Percentiles rank a stretch among this genome's conserved stretches.
Evolutionary conservation across 176 grass and related monocot species (phyloP).

Genomic region (Otatea glauca): DNA sequence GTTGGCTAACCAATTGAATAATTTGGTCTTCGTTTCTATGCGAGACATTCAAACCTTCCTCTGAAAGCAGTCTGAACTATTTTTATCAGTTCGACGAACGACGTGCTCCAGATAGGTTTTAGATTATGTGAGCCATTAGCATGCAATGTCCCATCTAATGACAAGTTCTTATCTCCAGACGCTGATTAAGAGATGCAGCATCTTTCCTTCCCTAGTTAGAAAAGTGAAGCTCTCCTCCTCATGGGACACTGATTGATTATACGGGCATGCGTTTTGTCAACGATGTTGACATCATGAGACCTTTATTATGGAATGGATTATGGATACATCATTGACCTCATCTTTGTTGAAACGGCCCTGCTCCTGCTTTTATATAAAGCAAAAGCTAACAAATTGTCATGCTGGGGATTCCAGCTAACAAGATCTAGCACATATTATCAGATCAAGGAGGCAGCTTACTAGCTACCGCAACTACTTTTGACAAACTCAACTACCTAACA

Average conservation of each 20-base stretch:
- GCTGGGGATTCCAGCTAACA: no score
- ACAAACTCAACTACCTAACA: no score
- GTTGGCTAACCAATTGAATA: slow-evolving; percentile 48
- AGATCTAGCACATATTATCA: no score
- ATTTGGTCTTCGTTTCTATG: slow-evolving; percentile 29
- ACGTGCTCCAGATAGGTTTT: slow-evolving; percentile 46
- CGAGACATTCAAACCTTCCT: slow-evolving; percentile 52
- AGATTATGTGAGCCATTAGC: slow-evolving; percentile 11
- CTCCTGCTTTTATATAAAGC: no score
- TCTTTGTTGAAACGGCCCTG: slow-evolving; percentile 47
- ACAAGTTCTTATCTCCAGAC: slow-evolving; percentile 39
- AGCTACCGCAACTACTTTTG: no score
- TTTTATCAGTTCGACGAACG: slow-evolving; percentile 33
- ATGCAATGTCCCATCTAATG: slow-evolving; percentile 28
- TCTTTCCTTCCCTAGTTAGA: slow-evolving; percentile 27
- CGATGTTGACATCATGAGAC: slow-evolving; percentile 51
- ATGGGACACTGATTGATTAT: slow-evolving; percentile 35
- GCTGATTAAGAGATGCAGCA: slow-evolving; percentile 43
- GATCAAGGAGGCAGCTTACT: no score
- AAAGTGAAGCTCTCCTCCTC: slow-evolving; percentile 46
- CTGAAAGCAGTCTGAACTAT: slow-evolving; percentile 53
- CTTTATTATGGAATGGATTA: slow-evolving; percentile 46
- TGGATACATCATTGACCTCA: slow-evolving; percentile 55
- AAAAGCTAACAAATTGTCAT: no score
- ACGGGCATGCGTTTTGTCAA: slow-evolving; percentile 34